Conservation (phyloP, 2,329 filamentous ascomycete genomes). For the Cladosporium sp. region DNA sequence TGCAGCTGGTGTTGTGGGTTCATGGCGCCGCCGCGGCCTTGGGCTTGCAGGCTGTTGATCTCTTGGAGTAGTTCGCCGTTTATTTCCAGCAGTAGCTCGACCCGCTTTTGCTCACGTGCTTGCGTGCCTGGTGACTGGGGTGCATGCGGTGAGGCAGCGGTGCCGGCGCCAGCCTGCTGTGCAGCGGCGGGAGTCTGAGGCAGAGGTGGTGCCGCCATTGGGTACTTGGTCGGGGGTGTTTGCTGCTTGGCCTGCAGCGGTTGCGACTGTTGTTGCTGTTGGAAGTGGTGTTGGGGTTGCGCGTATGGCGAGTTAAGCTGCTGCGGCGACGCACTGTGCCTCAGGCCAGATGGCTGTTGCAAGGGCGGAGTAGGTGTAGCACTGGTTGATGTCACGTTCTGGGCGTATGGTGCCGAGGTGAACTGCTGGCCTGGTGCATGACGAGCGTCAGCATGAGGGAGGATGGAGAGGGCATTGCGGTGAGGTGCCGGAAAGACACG, state of each 20-base stretch:
- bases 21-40: constrained; percentile 41
- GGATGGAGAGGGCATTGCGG: not conserved
- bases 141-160: constrained; percentile 34
- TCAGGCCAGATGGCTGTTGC: constrained; percentile 25
- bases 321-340: constrained; percentile 29
- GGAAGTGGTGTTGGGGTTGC: constrained; percentile 25
- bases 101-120: constrained; percentile 50
- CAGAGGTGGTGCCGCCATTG: constrained; percentile 36
- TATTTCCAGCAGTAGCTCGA: constrained; percentile 67
- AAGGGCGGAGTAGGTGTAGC: constrained; percentile 19
- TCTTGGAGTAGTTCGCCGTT: constrained; percentile 69
- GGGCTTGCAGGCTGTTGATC: constrained; percentile 51
- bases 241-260: constrained; percentile 15
- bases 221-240: constrained; percentile 26
- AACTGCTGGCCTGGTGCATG: constrained; percentile 24
- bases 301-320: constrained; percentile 23
- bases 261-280: constrained; percentile 22
- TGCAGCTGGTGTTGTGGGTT: constrained; percentile 24
- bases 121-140: constrained; percentile 45
- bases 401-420: constrained; percentile 36
- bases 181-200: constrained; percentile 27
- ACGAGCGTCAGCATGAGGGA: constrained; percentile 11
- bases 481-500: not conserved
- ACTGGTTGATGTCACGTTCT: constrained; percentile 27
- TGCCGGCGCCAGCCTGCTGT: constrained; percentile 12